phyloP scores from a whole-genome alignment of 495 filamentous ascomycete species.

The Tuber calosporum region DNA sequence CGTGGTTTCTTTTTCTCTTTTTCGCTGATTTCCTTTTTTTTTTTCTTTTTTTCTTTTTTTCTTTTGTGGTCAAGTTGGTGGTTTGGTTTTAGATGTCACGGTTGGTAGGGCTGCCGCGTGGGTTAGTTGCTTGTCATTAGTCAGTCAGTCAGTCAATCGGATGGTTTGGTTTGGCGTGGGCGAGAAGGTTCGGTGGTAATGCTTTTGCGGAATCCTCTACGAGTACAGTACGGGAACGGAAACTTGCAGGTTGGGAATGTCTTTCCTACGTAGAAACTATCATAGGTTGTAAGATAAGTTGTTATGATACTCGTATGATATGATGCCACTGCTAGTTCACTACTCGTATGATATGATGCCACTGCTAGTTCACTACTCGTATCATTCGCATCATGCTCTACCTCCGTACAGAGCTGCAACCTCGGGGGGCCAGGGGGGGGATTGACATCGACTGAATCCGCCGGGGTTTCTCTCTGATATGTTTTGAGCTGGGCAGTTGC shows the following conservation, averaged over 20 bases:
- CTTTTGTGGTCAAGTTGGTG: not conserved
- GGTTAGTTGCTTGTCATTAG: no score
- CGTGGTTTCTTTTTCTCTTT: not conserved
- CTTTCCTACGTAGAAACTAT: conserved; percentile 2
- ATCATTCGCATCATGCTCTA: not conserved
- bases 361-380: not conserved
- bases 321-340: not conserved
- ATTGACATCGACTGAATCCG: not conserved
- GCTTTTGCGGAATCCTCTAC: not conserved
- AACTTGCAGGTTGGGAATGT: not conserved
- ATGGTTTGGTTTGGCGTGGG: not conserved
- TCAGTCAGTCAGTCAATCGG: no score
- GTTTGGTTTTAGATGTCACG: no score
- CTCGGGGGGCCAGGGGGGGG: no score
- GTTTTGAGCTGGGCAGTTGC: not conserved
- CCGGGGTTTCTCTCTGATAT: not conserved
- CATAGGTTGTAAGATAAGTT: not conserved
- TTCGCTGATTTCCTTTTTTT: not conserved
- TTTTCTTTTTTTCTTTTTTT: not conserved
- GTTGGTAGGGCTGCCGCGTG: no score
- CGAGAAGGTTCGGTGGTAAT: not conserved
- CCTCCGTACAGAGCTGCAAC: not conserved
- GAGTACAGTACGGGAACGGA: not conserved
- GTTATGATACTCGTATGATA: not conserved
- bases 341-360: not conserved